Evolutionary conservation across 139 green algal species (phyloP), one percentile per base, ranked within the genome.

Genomic region (Mesotaenium endlicherianum): DNA sequence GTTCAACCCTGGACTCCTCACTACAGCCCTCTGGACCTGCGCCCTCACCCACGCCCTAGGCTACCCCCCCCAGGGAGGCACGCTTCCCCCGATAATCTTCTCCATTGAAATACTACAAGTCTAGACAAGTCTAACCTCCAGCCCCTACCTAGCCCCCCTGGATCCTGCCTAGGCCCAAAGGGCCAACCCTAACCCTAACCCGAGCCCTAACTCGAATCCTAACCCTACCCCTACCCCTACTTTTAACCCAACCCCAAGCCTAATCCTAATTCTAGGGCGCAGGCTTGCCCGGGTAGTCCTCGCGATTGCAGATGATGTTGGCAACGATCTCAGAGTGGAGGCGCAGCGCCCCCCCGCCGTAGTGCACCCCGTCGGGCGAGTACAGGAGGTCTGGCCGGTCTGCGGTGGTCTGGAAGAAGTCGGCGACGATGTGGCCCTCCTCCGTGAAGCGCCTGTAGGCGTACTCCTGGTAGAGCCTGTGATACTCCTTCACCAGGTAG

Each of bases 321-420:
- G 47, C 45, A 26, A 79, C 8, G 30, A 79, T 79, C 30, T 70
- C n/a, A 20, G 45, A 70, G 47, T 79, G 70, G 26, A 70, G 16
- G 26, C 36, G 36, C 6, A 79, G 41, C 64, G 70, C 45, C 41
- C 64, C 70, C 6, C 34, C 31, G 45, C 70, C 70, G 47, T 79
- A 79, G 70, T 79, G 70, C n/a, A 79, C 70, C 2, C 70, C 70
- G 1, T 59, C 70, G 34, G 45, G 45, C 45, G 39, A 42, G 34
- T 31, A 59, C n/a, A 79, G 39, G 41, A 79, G 70, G 31, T 79
- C 70, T 2, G 45, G 70, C 45, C 70, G 70, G n/a, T 60, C 47
- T 20, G 39, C 47, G 1, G 70, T 79, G 36, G 70, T 79, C 36
- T 82, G 75, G 30, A 75, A 82, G n/a, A 82, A 82, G 59, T 82